A percentile compares a stretch with the other conserved stretches of the same genome.
Conservation (phyloP, 2,329 filamentous ascomycete species). For the Dothideomycetidae sp. region DNA sequence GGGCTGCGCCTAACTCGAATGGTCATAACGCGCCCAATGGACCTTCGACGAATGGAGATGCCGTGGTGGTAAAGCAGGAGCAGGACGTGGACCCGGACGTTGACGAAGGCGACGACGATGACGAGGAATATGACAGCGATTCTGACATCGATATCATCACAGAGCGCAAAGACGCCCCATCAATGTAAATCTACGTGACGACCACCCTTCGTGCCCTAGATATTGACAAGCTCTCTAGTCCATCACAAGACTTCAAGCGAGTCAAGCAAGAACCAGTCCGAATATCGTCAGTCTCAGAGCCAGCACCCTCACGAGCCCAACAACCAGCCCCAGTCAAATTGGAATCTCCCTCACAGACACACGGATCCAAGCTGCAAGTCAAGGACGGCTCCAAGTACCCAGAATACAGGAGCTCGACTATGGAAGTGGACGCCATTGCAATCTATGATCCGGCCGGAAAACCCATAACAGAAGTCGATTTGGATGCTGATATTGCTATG, state of each 20-base stretch:
- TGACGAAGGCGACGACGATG: constrained; percentile 28
- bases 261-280: constrained; percentile 15
- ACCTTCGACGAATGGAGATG: constrained; percentile 14
- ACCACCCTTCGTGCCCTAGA: too few relatives aligned
- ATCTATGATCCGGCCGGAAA: constrained; percentile 53
- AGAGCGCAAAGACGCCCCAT: constrained; percentile 30
- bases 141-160: constrained; percentile 40
- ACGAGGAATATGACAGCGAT: constrained; percentile 27
- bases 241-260: constrained; percentile 13
- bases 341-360: constrained; percentile 11
- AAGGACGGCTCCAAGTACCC: constrained; percentile 47
- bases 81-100: constrained; percentile 17
- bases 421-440: constrained; percentile 75
- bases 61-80: constrained; percentile 13
- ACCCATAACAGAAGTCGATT: constrained; percentile 47
- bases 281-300: constrained; percentile 14
- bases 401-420: constrained; percentile 57
- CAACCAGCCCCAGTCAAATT: constrained; percentile 16
- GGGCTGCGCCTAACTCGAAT: constrained; percentile 15
- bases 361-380: constrained; percentile 8
- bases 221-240: too few relatives aligned
- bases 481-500: constrained; percentile 44
- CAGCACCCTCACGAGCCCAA: constrained; percentile 14
- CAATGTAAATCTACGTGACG: constrained; percentile 16
- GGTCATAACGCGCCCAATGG: constrained; percentile 3